These are phyloP conservation scores for Sextonia rubra DNA, from an alignment of 164 flowering plant genomes.

Conservation along the genomic window DNA sequence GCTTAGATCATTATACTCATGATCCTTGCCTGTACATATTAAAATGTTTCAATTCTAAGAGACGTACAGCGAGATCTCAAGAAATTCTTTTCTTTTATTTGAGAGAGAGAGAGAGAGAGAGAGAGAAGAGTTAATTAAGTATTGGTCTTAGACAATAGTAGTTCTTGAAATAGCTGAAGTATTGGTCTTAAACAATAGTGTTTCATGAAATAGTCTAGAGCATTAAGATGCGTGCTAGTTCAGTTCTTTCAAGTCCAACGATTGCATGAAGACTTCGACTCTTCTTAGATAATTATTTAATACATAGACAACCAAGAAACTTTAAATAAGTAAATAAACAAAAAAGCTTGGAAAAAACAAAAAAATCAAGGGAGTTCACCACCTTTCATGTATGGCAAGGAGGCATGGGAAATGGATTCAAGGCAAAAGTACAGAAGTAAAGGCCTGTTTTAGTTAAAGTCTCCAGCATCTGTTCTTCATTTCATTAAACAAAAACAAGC, in stretches of 20 bases:
- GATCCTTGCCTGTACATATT: too few relatives aligned
- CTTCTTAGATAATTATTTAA: background rate
- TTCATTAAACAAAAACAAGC: background rate
- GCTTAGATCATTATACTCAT: too few relatives aligned
- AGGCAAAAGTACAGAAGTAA: slow-evolving; percentile 12
- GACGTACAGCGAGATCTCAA: too few relatives aligned
- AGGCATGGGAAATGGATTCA: slow-evolving; percentile 14
- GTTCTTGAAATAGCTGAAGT: too few relatives aligned
- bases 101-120: too few relatives aligned
- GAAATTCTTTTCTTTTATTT: too few relatives aligned
- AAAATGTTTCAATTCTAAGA: too few relatives aligned
- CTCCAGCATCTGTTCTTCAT: slow-evolving; percentile 14
- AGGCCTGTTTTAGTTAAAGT: slow-evolving; percentile 18
- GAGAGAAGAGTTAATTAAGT: too few relatives aligned
- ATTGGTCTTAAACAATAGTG: too few relatives aligned
- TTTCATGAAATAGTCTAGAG: background rate
- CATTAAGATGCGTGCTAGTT: slow-evolving; percentile 1
- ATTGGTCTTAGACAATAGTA: too few relatives aligned
- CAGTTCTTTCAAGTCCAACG: background rate
- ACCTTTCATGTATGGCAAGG: slow-evolving; percentile 12
- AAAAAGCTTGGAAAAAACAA: background rate
- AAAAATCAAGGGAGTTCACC: background rate
- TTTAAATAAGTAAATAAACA: background rate
- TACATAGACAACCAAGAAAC: background rate
- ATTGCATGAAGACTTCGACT: background rate